Evolutionary conservation across 805 yeast species (phyloP).

Genomic region (Tetrapisispora taiwanensis): DNA sequence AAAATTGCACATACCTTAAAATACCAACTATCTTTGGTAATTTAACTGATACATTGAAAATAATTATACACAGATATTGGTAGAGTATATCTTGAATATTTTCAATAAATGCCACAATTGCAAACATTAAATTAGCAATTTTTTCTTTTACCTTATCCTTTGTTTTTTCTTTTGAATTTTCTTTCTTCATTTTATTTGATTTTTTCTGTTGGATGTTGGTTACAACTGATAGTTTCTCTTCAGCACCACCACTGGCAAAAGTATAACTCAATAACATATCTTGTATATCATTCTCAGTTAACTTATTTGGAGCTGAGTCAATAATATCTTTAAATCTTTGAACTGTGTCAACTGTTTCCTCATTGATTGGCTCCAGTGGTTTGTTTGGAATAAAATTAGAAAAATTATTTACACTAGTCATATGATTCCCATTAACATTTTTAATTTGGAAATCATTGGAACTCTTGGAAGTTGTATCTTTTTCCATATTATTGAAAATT

Average conservation of each 20-base stretch:
- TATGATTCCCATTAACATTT: background rate
- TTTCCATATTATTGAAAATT: background rate
- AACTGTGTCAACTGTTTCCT: slow-evolving; percentile 7
- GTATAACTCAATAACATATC: slow-evolving; percentile 5
- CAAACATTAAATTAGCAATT: slow-evolving; percentile 8
- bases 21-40: slow-evolving; percentile 9
- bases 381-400: background rate
- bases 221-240: background rate
- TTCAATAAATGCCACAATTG: slow-evolving; percentile 8
- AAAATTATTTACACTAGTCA: background rate
- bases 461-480: background rate
- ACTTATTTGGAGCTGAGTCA: slow-evolving; percentile 5
- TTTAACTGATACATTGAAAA: slow-evolving; percentile 17
- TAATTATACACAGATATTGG: slow-evolving; percentile 16
- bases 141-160: slow-evolving; percentile 2
- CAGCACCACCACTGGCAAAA: slow-evolving; percentile 2
- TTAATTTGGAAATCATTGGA: background rate
- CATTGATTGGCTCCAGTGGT: slow-evolving; percentile 10
- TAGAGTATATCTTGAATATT: slow-evolving; percentile 12
- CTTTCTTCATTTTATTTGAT: background rate
- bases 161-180: background rate
- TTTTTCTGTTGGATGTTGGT: background rate
- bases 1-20: slow-evolving; percentile 14
- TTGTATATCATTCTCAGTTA: slow-evolving; percentile 12
- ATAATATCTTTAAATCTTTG: slow-evolving; percentile 2